Percentiles rank a stretch among this genome's conserved stretches.
Conservation (phyloP, 345 rosid species). For the Eucalyptus leucophloia region DNA sequence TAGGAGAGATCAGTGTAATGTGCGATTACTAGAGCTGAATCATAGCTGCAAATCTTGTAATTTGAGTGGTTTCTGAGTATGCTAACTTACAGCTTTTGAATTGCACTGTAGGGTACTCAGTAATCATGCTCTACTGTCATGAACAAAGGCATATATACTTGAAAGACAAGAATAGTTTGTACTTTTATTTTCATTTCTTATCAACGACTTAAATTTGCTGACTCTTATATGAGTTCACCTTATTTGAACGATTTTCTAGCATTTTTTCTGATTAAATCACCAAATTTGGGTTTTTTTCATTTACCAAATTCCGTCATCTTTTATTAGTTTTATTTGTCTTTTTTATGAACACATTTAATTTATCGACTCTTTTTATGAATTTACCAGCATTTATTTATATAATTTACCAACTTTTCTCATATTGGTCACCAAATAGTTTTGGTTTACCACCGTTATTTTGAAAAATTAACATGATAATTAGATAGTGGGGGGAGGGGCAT, state of each 20-base stretch:
- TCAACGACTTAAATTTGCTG: background rate
- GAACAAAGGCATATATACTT: background rate
- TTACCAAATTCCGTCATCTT: background rate
- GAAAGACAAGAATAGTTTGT: background rate
- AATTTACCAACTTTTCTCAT: background rate
- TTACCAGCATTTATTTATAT: background rate
- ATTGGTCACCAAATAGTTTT: background rate
- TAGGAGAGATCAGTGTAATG: background rate
- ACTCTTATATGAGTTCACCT: background rate
- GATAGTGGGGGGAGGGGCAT: background rate
- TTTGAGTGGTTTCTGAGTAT: background rate
- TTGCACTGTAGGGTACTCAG: background rate
- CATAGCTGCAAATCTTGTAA: background rate
- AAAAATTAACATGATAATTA: background rate
- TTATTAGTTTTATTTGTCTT: background rate
- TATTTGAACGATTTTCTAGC: background rate
- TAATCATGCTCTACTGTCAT: background rate
- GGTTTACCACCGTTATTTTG: background rate
- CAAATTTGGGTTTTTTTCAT: background rate
- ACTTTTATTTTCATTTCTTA: background rate
- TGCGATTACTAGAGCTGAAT: background rate
- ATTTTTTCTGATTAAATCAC: background rate
- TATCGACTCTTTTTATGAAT: background rate
- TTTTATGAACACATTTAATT: accelerated
- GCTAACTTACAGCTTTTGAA: background rate